phyloP scores from a whole-genome alignment of 345 rosid genomes.

The Eucalyptus curtisii region DNA sequence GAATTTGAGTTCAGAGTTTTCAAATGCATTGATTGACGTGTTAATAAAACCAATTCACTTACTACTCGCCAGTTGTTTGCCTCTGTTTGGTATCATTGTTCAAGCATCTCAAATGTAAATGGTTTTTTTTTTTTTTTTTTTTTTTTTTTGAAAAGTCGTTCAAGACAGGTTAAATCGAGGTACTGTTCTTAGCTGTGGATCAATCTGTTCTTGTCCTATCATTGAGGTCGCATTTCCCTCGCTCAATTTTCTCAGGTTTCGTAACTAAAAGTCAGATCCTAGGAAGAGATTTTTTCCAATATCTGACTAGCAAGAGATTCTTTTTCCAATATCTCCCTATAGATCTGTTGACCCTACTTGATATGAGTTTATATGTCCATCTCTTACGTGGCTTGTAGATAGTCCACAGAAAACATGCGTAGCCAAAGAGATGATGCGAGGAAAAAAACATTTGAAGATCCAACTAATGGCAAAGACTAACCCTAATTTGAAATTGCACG shows the following conservation, averaged over 20 bases:
- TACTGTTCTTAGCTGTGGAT: background rate
- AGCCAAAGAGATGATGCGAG: background rate
- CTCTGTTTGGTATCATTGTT: background rate
- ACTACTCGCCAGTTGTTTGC: background rate
- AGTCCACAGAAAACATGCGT: background rate
- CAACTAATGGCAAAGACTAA: background rate
- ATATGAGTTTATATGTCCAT: background rate
- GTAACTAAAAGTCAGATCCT: background rate
- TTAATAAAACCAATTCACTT: background rate
- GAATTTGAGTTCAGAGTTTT: background rate
- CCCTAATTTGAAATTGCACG: background rate
- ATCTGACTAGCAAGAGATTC: background rate
- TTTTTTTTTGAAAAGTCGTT: background rate
- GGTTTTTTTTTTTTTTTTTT: background rate
- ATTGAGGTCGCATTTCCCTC: background rate
- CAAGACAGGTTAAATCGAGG: background rate
- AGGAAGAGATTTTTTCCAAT: background rate
- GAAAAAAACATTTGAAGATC: background rate
- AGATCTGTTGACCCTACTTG: background rate
- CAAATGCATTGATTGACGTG: background rate
- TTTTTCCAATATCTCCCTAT: background rate
- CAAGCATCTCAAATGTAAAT: background rate
- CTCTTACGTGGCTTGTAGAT: background rate
- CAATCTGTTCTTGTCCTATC: background rate
- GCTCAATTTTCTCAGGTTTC: background rate